Evolutionary conservation across 768 basidiomycete species (phyloP).

Genomic region (Kondoa subrosea): DNA sequence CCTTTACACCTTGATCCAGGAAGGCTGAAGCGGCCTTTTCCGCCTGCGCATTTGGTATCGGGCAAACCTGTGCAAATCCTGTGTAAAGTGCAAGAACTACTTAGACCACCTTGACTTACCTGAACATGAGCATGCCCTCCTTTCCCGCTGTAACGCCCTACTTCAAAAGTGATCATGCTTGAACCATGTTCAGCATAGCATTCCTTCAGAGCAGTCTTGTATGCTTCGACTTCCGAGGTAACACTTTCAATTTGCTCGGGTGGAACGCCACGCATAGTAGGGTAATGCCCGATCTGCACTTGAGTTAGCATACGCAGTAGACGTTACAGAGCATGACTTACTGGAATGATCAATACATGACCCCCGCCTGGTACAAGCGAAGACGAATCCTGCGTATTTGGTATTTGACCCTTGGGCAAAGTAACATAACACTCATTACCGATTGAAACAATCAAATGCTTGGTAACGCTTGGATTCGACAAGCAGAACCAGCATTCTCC

Average conservation of each 20-base stretch:
- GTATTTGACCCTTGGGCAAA: slow-evolving; percentile 86
- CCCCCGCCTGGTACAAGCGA: slow-evolving; percentile 74
- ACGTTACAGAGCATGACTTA: slow-evolving; percentile 7
- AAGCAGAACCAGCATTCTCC: slow-evolving; percentile 98
- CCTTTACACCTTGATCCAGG: slow-evolving; percentile 46
- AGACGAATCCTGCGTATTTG: slow-evolving; percentile 47
- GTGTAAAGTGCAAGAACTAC: slow-evolving; percentile 22
- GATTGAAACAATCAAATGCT: slow-evolving; percentile 88
- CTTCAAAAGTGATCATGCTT: slow-evolving; percentile 66
- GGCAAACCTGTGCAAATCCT: slow-evolving; percentile 36
- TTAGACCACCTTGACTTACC: slow-evolving; percentile 29
- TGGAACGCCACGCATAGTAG: slow-evolving; percentile 68
- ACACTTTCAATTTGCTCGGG: slow-evolving; percentile 54
- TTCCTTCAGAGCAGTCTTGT: slow-evolving; percentile 55
- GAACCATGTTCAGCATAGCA: slow-evolving; percentile 56
- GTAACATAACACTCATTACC: slow-evolving; percentile 87
- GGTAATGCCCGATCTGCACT: slow-evolving; percentile 59
- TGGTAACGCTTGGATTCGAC: slow-evolving; percentile 83
- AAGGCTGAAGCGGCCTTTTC: slow-evolving; percentile 56
- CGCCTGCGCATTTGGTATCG: slow-evolving; percentile 50
- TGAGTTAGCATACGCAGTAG: too few species aligned
- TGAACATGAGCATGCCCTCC: slow-evolving; percentile 94
- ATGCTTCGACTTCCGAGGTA: slow-evolving; percentile 65
- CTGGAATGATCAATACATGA: slow-evolving; percentile 82
- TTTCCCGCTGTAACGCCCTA: slow-evolving; percentile 61